phyloP scores from a whole-genome alignment of 2,329 filamentous ascomycete species.

The Microdochium nivale region DNA sequence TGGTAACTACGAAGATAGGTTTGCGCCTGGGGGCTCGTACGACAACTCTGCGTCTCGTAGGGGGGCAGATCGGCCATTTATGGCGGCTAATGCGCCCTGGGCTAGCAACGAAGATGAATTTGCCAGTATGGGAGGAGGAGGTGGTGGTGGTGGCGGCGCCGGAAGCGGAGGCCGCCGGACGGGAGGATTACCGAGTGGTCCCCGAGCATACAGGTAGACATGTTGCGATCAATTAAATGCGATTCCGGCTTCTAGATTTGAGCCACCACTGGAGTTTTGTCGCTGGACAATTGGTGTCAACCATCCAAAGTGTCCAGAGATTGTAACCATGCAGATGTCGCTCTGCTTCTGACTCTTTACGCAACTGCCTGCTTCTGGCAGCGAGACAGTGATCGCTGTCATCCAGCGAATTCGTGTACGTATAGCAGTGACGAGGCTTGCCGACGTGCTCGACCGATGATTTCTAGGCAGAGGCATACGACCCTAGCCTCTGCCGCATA shows the following conservation, averaged over 20 bases:
- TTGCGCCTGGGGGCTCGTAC: constrained; percentile 35
- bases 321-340: no score
- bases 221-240: neutral
- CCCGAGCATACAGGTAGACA: neutral
- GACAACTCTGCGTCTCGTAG: constrained; percentile 24
- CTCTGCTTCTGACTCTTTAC: no score
- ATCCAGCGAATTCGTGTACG: neutral
- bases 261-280: neutral
- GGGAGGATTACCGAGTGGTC: constrained; percentile 2
- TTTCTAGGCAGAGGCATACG: neutral
- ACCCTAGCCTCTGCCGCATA: neutral
- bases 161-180: neutral
- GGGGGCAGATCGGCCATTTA: constrained; percentile 28
- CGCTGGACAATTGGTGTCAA: no score
- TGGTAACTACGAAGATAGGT: constrained; percentile 35
- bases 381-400: neutral
- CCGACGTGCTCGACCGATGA: neutral
- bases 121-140: constrained; percentile 24
- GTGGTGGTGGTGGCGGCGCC: constrained; percentile 21
- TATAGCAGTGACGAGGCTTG: no score
- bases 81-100: constrained; percentile 40
- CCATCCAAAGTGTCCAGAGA: no score
- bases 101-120: constrained; percentile 30
- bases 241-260: neutral
- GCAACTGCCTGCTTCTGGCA: no score